These are phyloP conservation scores for Pichia scutulata DNA, from an alignment of 805 yeast species.

Conservation along the genomic window DNA sequence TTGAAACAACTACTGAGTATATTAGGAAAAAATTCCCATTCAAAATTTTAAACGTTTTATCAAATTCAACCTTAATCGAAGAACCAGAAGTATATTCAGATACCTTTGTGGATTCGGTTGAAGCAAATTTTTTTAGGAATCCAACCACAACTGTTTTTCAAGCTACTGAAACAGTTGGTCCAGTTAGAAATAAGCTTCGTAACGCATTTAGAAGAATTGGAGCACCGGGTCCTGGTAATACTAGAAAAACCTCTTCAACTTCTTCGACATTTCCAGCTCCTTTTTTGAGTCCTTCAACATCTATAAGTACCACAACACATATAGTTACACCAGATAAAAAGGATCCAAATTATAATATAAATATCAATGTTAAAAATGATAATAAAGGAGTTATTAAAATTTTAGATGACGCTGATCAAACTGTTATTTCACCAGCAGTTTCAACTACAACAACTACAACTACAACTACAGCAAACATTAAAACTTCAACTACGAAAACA, in stretches of 20 bases:
- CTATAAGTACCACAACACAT: not conserved
- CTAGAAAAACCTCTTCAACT: not conserved
- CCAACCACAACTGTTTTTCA: not conserved
- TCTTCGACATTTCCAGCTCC: no score
- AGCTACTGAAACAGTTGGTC: not conserved
- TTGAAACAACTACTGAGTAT: constrained; percentile 9
- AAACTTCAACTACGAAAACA: constrained; percentile 1
- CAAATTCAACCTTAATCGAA: not conserved
- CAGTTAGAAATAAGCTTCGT: not conserved
- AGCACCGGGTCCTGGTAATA: not conserved
- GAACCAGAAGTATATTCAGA: not conserved
- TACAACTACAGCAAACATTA: constrained; percentile 7
- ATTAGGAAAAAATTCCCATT: constrained; percentile 1
- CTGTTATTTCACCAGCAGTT: not conserved
- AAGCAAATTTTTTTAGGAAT: not conserved
- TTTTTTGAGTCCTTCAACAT: not conserved
- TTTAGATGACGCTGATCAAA: no score
- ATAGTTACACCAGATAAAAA: not conserved
- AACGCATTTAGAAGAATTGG: not conserved
- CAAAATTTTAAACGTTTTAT: not conserved
- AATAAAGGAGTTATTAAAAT: not conserved
- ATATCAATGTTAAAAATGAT: not conserved
- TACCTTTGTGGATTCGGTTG: not conserved
- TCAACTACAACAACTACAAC: constrained; percentile 7
- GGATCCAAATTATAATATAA: not conserved